Base-by-base conservation (phyloP, 192 early-diverging fungal species). In the Coemansia biformis region DNA sequence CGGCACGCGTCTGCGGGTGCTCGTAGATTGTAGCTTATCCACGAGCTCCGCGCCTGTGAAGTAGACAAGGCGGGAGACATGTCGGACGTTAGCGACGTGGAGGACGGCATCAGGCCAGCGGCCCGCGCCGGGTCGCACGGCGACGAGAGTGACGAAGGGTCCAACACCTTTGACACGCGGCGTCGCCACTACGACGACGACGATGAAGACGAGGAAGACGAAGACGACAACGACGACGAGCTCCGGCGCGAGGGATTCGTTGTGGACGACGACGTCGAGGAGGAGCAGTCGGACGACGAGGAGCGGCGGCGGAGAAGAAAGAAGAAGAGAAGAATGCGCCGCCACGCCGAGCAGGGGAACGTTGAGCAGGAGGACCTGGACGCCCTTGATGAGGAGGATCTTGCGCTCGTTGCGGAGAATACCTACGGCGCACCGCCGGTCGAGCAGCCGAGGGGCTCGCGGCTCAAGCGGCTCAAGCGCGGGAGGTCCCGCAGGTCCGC, bases 361-460 rank as follows among this genome's bases (percentile, higher is more conserved):
- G n/a, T 38, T 30, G 18, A 32, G 14, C 1, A 32, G 26, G 47
- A 39, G 38, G 38, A 47, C 22, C 86, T 90, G 43, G 88, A 93
- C 38, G 81, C 83, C 30, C 66, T 92, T 13, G 88, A 92, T 19
- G 93, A 93, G 14, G 96, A 99, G 46, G 96, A 99, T 63, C 60
- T 94, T 43, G 91, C 87, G 17, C 78, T 97, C 22, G 78, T 99
- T 23, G 84, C 85, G 28, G 93, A 93, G 52, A 96, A 95, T 80
- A 28, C 87, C 81, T 46, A 81, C 77, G 67, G 66, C 59, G 47
- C 40, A 18, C 40, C 22, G 23, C 37, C 39, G 11, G 30, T 54
- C 47, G 9, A 51, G 76, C 14, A 62, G 66, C 41, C 75, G 63
- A 13, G 62, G 71, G 37, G 71, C 66, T 48, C 48, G 18, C 79